Base-by-base conservation (phyloP, 2,329 filamentous ascomycete species). In the Penicillium rolfsii region DNA sequence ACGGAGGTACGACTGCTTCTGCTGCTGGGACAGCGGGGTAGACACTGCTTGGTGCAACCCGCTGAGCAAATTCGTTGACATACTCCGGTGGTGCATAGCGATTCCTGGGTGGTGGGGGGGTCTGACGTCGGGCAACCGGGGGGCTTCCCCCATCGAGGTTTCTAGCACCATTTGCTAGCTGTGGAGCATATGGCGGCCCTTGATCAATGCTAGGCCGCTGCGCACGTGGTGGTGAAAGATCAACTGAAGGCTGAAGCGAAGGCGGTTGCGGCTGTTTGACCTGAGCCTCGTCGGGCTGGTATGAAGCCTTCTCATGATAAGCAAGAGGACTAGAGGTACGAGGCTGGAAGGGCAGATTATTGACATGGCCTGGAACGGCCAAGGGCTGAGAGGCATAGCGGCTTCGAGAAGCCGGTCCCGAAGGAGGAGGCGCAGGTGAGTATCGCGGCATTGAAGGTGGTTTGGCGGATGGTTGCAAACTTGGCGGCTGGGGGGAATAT, bases 301-400 rank as follows among this genome's bases (percentile, higher is more conserved):
- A 76, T 6, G 72, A 74, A 35, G 67, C 64, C 57, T 75, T 77
- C 52, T 77, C 75, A 57, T 80, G 83, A 53, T 83, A 82, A 35
- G 86, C 86, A 16, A 89, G 77, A 16, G 86, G 86, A 71, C 86
- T 88, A n/a, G 86, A 88, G 6, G 85, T 88, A 58, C 86, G 81
- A 19, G 86, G 86, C 45, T 86, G 84, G 71, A 87, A 88, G 4
- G 83, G 80, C 62, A 86, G 78, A 14, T 76, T 68, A 35, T 62
- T 63, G 11, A 63, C 61, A 40, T 71, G 69, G 4, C 71, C 65
- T 52, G 71, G 69, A 24, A 70, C 65, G 52, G 62, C 64, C 35
- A 73, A 58, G 16, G 73, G 76, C 63, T 73, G 80, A 24, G 79
- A 79, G 35, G 70, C 73, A 67, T 81, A 80, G 57, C 77, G 77